Evolutionary conservation across 2,329 filamentous ascomycete species (phyloP), one percentile per base, ranked within the genome.

Genomic region (Claviceps pazoutovae): DNA sequence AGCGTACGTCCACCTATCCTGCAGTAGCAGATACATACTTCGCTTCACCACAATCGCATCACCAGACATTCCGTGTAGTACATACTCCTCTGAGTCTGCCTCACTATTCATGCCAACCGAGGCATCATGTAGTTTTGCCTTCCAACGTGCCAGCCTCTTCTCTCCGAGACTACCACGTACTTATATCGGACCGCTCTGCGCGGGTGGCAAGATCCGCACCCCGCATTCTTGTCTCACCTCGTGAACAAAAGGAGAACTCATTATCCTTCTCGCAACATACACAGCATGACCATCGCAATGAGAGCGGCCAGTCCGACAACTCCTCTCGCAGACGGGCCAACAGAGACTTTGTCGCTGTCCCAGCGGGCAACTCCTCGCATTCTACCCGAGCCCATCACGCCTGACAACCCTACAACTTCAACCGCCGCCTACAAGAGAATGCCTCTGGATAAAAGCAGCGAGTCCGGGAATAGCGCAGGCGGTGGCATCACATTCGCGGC

Each of bases 171-270:
- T 94, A 86, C 64, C 88, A 94, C 8, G 36, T 94, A 94, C 72
- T 94, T 95, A 72, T 93, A 87, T 74, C 87, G 87, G 74, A 94
- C 84, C 68, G 86, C 87, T 65, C 73, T 95, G 71, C 87, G 87
- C 74, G 83, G 89, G 65, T 74, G 74, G 95, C 61, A 91, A 86
- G 64, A 82, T 95, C 61, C 79, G 82, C 71, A 94, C 86, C 61
- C 78, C 23, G 17, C 16, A 88, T 73, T 78, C 76, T 69, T 88
- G 9, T 19, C n/a, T 8, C n/a, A 14, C 9, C 30, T 34, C 30
- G 13, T 13, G 23, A 46, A 37, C n/a, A 19, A 42, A 17, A n/a
- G 16, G 30, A 34, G 30, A 34, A 34, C 30, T 34, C 41, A 19
- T n/a, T 21, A 8, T 46, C 48, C 48, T 14, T 55, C 48, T 47